Evolutionary conservation across 164 flowering plant genomes (phyloP), one percentile per base, ranked within the genome.

Genomic region (Protea cynaroides): DNA sequence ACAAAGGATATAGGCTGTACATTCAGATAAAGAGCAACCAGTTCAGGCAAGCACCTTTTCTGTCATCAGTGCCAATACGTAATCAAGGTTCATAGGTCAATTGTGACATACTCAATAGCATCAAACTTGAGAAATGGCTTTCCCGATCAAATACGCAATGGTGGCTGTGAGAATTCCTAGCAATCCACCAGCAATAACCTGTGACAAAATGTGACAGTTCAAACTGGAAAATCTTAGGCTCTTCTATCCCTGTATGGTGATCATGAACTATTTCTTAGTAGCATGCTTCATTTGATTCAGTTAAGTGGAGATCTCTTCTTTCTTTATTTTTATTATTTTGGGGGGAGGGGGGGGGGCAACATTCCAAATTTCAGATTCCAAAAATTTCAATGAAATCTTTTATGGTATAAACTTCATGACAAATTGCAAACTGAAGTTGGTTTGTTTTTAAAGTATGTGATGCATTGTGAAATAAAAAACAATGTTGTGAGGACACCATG

Each of bases 161-260:
- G 58, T 52, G 15, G 83, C 80, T 54, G 72, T 78, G 59, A 65
- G 62, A 46, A 76, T 10, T 64, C 83, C 86, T 46, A 82, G 71
- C 38, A 80, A 37, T 25, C 65, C 78, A 67, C 86, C 86, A 66
- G 80, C 86, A 62, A 76, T 18, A 40, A 79, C 85, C 83, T 82
- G 76, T 17, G 36, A 63, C 18, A 21, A 36, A 24, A 29, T 40
- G 38, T 12, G 51, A 23, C 34, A 36, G 25, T 56, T 56, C 36
- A 56, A 58, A 25, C 0, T 10, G 5, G 49, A 56, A 25, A 49
- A 49, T 49, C 7, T 49, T 15, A 49, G 52, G 52, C 52, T 49
- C n/a, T 49, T 49, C n/a, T 49, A 15, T 49, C 17, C 3, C 17
- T 15, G 18, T 18, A 49, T 49, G 17, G 52, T 18, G 19, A 49